Conservation (phyloP, 345 rosid species). For the Melaleuca alternifolia region DNA sequence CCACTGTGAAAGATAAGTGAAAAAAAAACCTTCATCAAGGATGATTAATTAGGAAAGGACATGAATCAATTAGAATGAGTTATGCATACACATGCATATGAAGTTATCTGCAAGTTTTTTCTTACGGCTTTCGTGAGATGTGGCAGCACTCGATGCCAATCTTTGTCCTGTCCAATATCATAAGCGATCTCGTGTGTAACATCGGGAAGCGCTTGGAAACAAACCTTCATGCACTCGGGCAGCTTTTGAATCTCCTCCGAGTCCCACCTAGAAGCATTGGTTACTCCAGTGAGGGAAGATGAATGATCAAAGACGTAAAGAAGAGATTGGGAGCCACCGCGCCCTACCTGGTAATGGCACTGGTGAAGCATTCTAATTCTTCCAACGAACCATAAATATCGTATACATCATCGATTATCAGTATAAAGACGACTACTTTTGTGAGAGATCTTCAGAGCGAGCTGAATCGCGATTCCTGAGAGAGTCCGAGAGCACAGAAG, state of each 20-base stretch:
- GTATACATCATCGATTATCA: constrained; percentile 40
- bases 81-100: not conserved
- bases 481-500: constrained; percentile 31
- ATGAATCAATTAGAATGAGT: not conserved
- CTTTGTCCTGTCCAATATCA: constrained; percentile 20
- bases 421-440: constrained; percentile 22
- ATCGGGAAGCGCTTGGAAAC: constrained; percentile 23
- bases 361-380: constrained; percentile 33
- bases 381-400: constrained; percentile 42
- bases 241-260: constrained; percentile 1
- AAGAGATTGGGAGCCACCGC: not conserved
- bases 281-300: not conserved
- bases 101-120: not conserved
- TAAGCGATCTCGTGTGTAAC: constrained; percentile 19
- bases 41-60: not conserved
- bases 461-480: constrained; percentile 11
- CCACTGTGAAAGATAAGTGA: constrained; percentile 19
- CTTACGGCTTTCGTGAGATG: constrained; percentile 29
- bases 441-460: constrained; percentile 32
- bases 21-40: not conserved
- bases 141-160: constrained; percentile 7
- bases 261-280: constrained; percentile 25
- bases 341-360: constrained; percentile 25
- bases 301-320: not conserved
- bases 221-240: constrained; percentile 33